Base-by-base conservation (phyloP, 768 basidiomycete species). In the Holtermannia corniformis region DNA sequence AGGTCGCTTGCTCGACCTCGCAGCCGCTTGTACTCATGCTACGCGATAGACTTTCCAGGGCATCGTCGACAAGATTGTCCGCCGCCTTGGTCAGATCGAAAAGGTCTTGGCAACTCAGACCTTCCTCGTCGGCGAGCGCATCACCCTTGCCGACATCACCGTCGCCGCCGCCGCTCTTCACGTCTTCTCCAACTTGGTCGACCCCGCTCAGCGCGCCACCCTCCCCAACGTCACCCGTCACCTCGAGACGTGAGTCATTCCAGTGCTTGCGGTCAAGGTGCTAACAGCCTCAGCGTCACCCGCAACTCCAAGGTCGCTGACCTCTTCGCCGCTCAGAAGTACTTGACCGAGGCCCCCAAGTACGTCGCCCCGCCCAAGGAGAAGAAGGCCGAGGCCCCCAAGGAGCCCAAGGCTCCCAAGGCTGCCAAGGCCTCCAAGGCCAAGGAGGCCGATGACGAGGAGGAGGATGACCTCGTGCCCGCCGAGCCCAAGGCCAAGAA, bases 401-500 rank as follows among this genome's bases (percentile, higher is more conserved):
- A 46, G 37, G 47, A 24, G 14, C 47, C 50, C 32, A 45, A 20
- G n/a, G 56, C 49, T 26, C 59, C 64, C 45, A 65, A 67, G 49
- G 70, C 68, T 21, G 63, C 67, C 54, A 71, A 70, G 61, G 66
- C 70, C 28, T 61, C 65, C 24, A 71, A 72, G 61, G 63, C 67
- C 55, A 70, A 69, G 65, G 57, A 68, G 59, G 60, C 52, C 19
- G 73, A 71, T 23, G 75, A 76, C n/a, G 86, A 87, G 0, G 89
- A 91, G 7, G 88, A 90, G 4, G 85, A 84, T 55, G 76, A 77
- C 53, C 73, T 78, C 44, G 82, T 85, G 23, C 82, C 84, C 21
- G 81, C 80, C 47, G 89, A 86, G 74, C 88, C 92, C 61, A 93
- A 93, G 73, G 80, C 75, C 52, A 91, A 92, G 81, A 93, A 95